phyloP scores from a whole-genome alignment of 306 rosid species.

The Vigna hirtella region DNA sequence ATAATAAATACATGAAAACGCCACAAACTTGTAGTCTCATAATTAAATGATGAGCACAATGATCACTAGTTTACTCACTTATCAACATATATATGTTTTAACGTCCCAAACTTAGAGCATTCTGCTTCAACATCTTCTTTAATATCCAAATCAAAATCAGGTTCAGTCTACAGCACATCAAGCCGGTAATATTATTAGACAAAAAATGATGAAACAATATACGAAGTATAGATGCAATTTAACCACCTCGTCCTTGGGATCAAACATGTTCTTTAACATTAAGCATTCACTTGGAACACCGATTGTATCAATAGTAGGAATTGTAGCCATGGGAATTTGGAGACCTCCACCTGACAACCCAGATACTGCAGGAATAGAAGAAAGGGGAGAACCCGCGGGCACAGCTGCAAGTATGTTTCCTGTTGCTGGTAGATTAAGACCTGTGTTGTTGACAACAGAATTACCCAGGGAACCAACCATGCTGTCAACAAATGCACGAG shows the following conservation, averaged over 20 bases:
- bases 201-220: not conserved
- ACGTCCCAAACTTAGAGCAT: constrained; percentile 79
- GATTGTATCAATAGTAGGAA: constrained; percentile 61
- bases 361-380: constrained; percentile 59
- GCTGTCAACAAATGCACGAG: constrained; percentile 53
- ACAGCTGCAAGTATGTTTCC: constrained; percentile 52
- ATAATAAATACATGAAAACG: not conserved
- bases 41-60: constrained; percentile 23
- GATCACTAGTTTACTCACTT: constrained; percentile 63
- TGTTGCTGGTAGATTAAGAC: constrained; percentile 53
- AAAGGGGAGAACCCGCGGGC: constrained; percentile 50
- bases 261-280: constrained; percentile 88
- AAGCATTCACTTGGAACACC: constrained; percentile 95
- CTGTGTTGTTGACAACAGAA: constrained; percentile 58
- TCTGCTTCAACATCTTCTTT: constrained; percentile 94
- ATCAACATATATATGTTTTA: constrained; percentile 78
- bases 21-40: not conserved
- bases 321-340: constrained; percentile 62
- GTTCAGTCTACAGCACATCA: constrained; percentile 69
- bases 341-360: constrained; percentile 68
- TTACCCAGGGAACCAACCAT: constrained; percentile 65
- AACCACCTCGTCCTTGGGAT: constrained; percentile 86
- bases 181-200: constrained; percentile 33
- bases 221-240: not conserved
- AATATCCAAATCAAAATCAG: constrained; percentile 84